These are phyloP conservation scores for Phlebiopsis gigantea DNA, from an alignment of 768 basidiomycete species.

Conservation along the genomic window DNA sequence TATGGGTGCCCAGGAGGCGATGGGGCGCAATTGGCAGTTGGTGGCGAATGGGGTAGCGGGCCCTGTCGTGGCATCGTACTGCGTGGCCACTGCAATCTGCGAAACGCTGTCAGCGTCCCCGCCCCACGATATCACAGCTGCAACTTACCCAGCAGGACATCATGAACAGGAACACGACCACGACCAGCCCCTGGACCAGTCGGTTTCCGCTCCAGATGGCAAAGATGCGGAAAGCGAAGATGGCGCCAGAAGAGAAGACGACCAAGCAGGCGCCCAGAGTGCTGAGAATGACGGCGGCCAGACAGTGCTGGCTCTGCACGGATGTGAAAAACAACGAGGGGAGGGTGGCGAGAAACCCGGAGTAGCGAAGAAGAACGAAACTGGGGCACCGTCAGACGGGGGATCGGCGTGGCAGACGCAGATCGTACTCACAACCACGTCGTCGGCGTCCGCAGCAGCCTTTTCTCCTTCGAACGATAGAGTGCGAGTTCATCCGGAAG, in stretches of 20 bases:
- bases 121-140: background rate
- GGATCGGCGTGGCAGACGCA: too few relatives aligned
- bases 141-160: constrained; percentile 2
- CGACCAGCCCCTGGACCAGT: constrained; percentile 22
- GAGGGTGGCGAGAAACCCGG: constrained; percentile 10
- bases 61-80: constrained; percentile 23
- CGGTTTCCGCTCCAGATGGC: constrained; percentile 30
- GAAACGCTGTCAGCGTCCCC: background rate
- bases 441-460: constrained; percentile 1
- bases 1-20: constrained; percentile 31
- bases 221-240: constrained; percentile 31
- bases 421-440: constrained; percentile 3
- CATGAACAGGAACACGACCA: constrained; percentile 4
- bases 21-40: constrained; percentile 29
- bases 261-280: constrained; percentile 27
- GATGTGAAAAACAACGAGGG: constrained; percentile 10
- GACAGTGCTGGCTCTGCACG: constrained; percentile 25
- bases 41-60: constrained; percentile 27
- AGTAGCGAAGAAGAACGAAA: constrained; percentile 9
- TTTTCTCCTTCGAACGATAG: background rate
- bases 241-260: constrained; percentile 26
- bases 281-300: constrained; percentile 26
- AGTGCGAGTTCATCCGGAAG: constrained; percentile 5
- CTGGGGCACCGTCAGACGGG: background rate
- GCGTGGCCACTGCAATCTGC: constrained; percentile 30